Evolutionary conservation across 106 monocot genomes (phyloP).

Genomic region (Triglochin maritima): DNA sequence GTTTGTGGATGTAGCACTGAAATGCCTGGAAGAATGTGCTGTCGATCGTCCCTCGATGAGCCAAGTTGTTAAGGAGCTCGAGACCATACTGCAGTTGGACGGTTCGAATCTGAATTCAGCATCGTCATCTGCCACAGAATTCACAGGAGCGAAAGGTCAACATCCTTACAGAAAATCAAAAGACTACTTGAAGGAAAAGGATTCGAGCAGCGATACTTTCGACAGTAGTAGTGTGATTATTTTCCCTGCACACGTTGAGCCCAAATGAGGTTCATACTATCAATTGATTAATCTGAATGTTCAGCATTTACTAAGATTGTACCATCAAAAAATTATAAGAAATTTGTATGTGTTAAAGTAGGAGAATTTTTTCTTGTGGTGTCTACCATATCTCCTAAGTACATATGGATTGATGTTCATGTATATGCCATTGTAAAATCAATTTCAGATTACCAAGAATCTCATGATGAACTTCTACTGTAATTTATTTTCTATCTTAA

Average conservation of each 20-base stretch:
- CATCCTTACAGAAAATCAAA: constrained; percentile 3
- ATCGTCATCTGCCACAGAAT: constrained; percentile 3
- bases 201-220: background rate
- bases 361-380: no score
- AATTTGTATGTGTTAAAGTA: no score
- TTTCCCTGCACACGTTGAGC: background rate
- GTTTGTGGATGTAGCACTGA: constrained; percentile 15
- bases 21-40: constrained; percentile 5
- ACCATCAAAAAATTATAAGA: no score
- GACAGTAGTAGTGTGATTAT: background rate
- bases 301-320: no score
- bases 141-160: background rate
- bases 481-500: no score
- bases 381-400: no score
- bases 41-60: constrained; percentile 12
- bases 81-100: constrained; percentile 5
- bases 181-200: background rate
- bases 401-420: no score
- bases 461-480: no score
- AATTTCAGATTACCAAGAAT: no score
- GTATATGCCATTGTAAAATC: no score
- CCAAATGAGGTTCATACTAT: background rate
- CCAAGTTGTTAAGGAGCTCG: constrained; percentile 15
- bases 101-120: constrained; percentile 3
- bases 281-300: background rate